Conservation (phyloP, 345 rosid genomes). For the Ricinus communis region DNA sequence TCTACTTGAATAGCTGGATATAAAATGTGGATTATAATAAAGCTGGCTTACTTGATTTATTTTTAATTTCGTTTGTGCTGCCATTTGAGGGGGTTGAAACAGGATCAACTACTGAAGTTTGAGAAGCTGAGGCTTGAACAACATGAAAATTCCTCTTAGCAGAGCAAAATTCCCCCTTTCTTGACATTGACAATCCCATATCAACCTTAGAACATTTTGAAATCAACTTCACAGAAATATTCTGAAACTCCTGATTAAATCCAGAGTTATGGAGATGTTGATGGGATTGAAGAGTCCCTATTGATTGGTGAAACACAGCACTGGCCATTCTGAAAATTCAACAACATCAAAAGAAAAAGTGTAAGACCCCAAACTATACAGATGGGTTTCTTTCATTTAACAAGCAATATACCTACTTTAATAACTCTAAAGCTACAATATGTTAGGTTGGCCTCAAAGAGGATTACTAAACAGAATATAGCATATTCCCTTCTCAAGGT, state of each 20-base stretch:
- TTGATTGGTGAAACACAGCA: constrained; percentile 52
- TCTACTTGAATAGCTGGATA: neutral
- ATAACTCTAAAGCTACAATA: neutral
- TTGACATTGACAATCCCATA: constrained; percentile 27
- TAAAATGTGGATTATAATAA: constrained; percentile 3
- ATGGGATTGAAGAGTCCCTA: constrained; percentile 39
- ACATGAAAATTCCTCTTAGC: constrained; percentile 31
- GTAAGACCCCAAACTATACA: neutral
- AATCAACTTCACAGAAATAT: constrained; percentile 31
- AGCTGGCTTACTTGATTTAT: constrained; percentile 57
- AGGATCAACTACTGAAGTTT: constrained; percentile 52
- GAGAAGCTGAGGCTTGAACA: constrained; percentile 56
- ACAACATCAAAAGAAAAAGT: neutral
- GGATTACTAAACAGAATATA: neutral
- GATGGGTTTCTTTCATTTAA: neutral
- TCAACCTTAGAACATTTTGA: constrained; percentile 36
- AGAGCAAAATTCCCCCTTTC: constrained; percentile 24
- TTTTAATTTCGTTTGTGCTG: constrained; percentile 36
- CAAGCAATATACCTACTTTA: neutral
- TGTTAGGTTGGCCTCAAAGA: neutral
- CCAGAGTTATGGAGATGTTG: constrained; percentile 35
- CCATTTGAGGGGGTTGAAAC: constrained; percentile 53
- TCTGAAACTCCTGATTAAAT: constrained; percentile 32
- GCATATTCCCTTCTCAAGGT: constrained; percentile 4
- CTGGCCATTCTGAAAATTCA: constrained; percentile 62